These are phyloP conservation scores for Phialophora tarda DNA, from an alignment of 2,329 filamentous ascomycete species.

Conservation along the genomic window DNA sequence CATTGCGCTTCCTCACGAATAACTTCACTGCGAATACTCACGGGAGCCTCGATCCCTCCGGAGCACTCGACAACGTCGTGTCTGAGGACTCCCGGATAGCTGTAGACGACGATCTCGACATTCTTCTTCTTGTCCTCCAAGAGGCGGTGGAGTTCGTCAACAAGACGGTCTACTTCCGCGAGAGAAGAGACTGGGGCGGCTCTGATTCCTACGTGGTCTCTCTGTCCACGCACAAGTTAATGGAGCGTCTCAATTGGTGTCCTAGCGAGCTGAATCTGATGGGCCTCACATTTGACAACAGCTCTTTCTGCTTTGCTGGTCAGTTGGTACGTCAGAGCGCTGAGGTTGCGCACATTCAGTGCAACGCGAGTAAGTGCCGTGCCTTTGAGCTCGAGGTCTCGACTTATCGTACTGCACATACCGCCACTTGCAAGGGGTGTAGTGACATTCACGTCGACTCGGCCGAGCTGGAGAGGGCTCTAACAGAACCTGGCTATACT, in stretches of 20 bases:
- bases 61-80: background rate
- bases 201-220: background rate
- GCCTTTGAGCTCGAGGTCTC: background rate
- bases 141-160: constrained; percentile 2
- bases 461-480: background rate
- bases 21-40: constrained; percentile 12
- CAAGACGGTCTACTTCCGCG: background rate
- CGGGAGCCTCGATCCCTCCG: constrained; percentile 1
- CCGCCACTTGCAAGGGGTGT: background rate
- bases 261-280: constrained; percentile 16
- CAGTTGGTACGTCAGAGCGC: background rate
- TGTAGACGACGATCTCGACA: constrained; percentile 10
- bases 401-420: background rate
- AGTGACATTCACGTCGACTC: background rate
- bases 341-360: background rate
- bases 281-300: constrained; percentile 6
- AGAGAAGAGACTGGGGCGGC: background rate
- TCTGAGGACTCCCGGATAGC: background rate
- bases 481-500: background rate
- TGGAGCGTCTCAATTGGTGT: constrained; percentile 14
- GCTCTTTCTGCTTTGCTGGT: constrained; percentile 14
- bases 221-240: background rate
- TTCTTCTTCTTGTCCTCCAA: constrained; percentile 3
- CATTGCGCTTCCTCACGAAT: constrained; percentile 18
- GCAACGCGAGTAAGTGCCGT: background rate